These are phyloP conservation scores for Cicer chorassanicum DNA, from an alignment of 306 rosid species.

Conservation along the genomic window DNA sequence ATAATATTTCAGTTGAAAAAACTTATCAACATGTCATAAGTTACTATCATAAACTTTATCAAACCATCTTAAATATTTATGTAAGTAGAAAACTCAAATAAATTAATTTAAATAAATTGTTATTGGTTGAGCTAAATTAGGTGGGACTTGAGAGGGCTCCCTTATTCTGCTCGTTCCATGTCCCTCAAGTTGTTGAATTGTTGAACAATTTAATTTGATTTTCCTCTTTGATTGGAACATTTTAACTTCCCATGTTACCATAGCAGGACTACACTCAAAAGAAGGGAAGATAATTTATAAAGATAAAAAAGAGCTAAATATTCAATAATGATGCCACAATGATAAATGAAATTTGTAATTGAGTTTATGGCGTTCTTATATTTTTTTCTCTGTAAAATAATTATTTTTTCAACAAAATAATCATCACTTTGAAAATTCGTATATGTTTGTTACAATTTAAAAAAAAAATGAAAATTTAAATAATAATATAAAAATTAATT, in stretches of 20 bases:
- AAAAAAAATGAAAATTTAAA: no score
- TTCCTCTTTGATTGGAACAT: slow-evolving; percentile 16
- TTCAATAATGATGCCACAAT: neutral
- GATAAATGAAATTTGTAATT: neutral
- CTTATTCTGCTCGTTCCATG: neutral
- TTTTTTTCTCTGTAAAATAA: no score
- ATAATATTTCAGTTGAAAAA: no score
- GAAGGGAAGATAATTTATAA: neutral
- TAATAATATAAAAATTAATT: no score
- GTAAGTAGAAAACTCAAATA: no score
- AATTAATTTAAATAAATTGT: no score
- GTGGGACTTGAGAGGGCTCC: neutral
- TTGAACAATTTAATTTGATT: neutral
- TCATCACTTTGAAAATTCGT: no score
- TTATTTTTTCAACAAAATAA: no score
- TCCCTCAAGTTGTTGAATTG: neutral
- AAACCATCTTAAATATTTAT: no score
- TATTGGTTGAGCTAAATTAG: neutral
- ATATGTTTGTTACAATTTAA: no score
- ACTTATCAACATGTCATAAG: no score
- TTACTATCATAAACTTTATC: no score
- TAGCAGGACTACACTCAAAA: neutral
- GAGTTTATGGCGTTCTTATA: neutral
- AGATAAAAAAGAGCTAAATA: neutral
- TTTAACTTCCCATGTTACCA: slow-evolving; percentile 17